These are phyloP conservation scores for Globisporangium nunn DNA, from an alignment of 352 stramenopile species.

Conservation along the genomic window DNA sequence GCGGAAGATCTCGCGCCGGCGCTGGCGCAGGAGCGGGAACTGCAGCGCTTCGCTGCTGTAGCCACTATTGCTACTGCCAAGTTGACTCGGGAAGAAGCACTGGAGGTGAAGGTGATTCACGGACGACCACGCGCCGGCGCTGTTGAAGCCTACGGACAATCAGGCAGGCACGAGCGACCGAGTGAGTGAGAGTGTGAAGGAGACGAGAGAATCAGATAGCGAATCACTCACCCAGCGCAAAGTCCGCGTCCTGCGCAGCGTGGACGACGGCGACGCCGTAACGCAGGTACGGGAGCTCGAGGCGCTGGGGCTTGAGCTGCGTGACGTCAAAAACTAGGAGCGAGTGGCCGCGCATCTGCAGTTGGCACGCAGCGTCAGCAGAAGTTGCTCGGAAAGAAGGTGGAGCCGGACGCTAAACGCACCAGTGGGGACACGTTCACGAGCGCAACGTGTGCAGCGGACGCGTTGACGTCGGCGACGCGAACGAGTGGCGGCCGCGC, in stretches of 20 bases:
- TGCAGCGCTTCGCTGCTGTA: conserved; percentile 1
- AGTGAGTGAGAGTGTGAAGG: neutral
- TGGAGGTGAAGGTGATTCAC: conserved; percentile 78
- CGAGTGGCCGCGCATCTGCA: conserved; percentile 50
- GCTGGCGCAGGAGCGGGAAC: conserved; percentile 37
- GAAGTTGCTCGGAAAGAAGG: neutral
- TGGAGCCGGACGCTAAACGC: neutral
- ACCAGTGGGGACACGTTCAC: conserved; percentile 70
- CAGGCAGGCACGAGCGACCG: neutral
- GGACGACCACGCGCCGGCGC: conserved; percentile 63
- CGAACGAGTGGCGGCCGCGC: neutral
- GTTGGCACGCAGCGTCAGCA: neutral
- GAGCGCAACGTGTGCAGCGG: conserved; percentile 23
- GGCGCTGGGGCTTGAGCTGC: conserved; percentile 26
- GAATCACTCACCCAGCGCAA: conserved; percentile 30
- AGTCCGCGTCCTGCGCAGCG: conserved; percentile 23
- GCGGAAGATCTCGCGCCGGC: conserved; percentile 24
- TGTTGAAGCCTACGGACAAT: conserved; percentile 47
- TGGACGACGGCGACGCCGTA: conserved; percentile 20
- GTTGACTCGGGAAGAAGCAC: conserved; percentile 38
- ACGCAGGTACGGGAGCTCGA: conserved; percentile 22
- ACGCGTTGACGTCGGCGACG: neutral
- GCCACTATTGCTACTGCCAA: conserved; percentile 1
- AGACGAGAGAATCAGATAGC: neutral
- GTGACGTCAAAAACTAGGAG: conserved; percentile 46